Base-by-base conservation (phyloP, 2,329 filamentous ascomycete species). In the Cryoendolithus antarcticus region DNA sequence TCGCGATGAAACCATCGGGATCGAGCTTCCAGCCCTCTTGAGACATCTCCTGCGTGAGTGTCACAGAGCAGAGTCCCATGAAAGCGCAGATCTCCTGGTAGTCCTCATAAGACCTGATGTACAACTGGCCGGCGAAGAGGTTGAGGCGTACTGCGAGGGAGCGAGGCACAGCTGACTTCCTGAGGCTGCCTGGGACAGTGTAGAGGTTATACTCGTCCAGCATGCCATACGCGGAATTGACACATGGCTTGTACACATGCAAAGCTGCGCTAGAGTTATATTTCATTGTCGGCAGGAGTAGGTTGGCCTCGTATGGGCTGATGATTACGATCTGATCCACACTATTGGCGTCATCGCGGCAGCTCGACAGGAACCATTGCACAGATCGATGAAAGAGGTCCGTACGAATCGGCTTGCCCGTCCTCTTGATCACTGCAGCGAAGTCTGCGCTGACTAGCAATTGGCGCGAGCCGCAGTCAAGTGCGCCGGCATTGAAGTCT, bases 51-150 rank as follows among this genome's bases (percentile, higher is more conserved):
- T 19, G 12, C 19, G 31, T 34, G 24, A 34, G 33, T 24, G 15
- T 34, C 9, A 15, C 19, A 9, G 33, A 24, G 24, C 12, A 44
- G 1, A 81, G 49, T 0, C 74, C 70, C 0, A 82, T 56, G 32
- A 66, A 68, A 1, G 61, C 51, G 42, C 74, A 79, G 0, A 70
- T 51, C 1, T 60, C 52, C 0, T 53, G 45, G 44, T 84, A 86
- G 38, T 81, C 69, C 0, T 58, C 41, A 32, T 65, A 72, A 0
- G 63, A 67, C 0, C 52, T 54, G 5, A 84, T 61, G 47, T 83
- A 85, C 0, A 84, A 63, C 40, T 81, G 76, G 0, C 80, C 81
- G 0, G 81, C 64, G 40, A 86, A 84, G 0, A 85, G 57, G 32
- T 81, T 80, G 0, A 85, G 63, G 40, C 73, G 63, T 1, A 63